These are phyloP conservation scores for Leccinellum albellum DNA, from an alignment of 768 basidiomycete species.

Conservation along the genomic window DNA sequence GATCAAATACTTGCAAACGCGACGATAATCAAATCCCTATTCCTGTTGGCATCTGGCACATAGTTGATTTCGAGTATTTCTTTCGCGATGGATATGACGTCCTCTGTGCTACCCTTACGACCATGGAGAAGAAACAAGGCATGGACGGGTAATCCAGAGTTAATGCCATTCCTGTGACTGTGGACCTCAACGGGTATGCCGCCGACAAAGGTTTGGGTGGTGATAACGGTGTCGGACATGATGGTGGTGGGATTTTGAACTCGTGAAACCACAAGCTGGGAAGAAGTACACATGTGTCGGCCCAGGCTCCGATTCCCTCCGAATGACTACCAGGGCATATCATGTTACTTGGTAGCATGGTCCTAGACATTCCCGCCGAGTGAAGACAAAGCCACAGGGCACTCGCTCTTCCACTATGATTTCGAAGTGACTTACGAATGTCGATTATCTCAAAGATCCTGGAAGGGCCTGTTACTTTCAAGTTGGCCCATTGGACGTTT, in stretches of 20 bases:
- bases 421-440: not conserved
- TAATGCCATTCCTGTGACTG: slow-evolving; percentile 13
- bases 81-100: slow-evolving; percentile 15
- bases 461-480: not conserved
- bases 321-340: not conserved
- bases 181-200: slow-evolving; percentile 27
- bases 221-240: slow-evolving; percentile 18
- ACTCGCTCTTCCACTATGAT: not conserved
- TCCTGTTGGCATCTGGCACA: slow-evolving; percentile 5
- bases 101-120: slow-evolving; percentile 13
- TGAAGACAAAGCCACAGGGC: not conserved
- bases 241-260: not conserved
- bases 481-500: not conserved
- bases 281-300: not conserved
- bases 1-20: slow-evolving; percentile 21
- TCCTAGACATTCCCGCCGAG: not conserved
- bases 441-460: too few species aligned
- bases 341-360: not conserved
- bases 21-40: slow-evolving; percentile 27
- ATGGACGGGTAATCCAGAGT: slow-evolving; percentile 23
- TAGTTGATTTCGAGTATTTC: slow-evolving; percentile 24
- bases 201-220: slow-evolving; percentile 18
- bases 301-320: too few species aligned
- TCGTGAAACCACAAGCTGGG: not conserved
- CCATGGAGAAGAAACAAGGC: slow-evolving; percentile 30